Conservation (phyloP, 73 alveolate genomes). For the Paramecium sexaurelia region DNA sequence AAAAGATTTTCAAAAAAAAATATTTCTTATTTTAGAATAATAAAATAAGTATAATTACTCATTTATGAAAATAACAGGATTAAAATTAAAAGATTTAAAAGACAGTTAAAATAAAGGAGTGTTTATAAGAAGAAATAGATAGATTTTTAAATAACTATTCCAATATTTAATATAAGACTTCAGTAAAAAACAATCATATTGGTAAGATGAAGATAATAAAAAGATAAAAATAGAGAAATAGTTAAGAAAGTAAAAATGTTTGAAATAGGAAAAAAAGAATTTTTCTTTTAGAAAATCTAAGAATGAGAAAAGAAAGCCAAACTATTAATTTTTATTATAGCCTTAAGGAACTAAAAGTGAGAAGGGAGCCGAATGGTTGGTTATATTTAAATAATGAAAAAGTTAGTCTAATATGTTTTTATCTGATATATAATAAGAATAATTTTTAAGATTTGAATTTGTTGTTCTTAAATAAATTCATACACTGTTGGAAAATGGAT, state of each 20-base stretch:
- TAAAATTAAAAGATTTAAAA: neutral
- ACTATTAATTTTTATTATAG: neutral
- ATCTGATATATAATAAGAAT: neutral
- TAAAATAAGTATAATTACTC: neutral
- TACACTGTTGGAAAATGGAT: neutral
- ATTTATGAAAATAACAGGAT: conserved; percentile 41
- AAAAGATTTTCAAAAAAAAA: neutral
- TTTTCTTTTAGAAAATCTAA: neutral
- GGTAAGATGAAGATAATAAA: conserved; percentile 2
- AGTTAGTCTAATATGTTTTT: too few species aligned
- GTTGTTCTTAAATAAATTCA: neutral
- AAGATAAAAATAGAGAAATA: conserved; percentile 8
- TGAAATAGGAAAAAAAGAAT: conserved; percentile 10
- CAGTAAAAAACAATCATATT: too few species aligned
- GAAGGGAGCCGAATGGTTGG: neutral
- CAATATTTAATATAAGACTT: too few species aligned
- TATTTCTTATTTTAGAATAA: neutral
- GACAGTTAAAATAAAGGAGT: neutral
- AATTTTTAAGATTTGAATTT: neutral
- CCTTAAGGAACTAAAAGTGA: neutral
- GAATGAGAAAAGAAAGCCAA: neutral
- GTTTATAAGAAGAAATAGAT: neutral
- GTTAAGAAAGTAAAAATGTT: neutral
- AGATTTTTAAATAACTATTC: neutral
- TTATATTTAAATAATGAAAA: too few species aligned